Conservation (phyloP, 257 asterid genomes). For the Thymus quinquecostatus region DNA sequence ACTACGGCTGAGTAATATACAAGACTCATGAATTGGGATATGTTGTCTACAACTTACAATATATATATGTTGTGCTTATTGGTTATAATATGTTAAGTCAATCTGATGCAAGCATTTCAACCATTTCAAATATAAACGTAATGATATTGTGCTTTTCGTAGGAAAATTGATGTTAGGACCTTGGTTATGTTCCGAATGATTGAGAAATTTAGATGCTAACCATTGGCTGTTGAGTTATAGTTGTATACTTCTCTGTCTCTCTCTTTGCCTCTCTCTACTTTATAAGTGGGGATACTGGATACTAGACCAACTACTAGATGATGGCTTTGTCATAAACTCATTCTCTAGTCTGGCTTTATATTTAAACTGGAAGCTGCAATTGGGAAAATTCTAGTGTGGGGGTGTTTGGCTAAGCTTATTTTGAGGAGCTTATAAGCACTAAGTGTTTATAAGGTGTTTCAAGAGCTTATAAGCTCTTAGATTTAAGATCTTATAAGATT, state of each 20-base stretch:
- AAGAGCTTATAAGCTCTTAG: too few species aligned
- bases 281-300: neutral
- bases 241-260: neutral
- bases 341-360: neutral
- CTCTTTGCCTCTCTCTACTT: too few species aligned
- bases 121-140: neutral
- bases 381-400: too few species aligned
- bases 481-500: too few species aligned
- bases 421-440: too few species aligned
- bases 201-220: slow-evolving; percentile 7
- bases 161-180: neutral
- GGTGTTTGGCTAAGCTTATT: too few species aligned
- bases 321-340: neutral
- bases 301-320: neutral
- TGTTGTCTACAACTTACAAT: neutral
- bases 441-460: too few species aligned
- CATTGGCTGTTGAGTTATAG: neutral
- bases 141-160: neutral
- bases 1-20: neutral
- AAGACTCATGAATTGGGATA: neutral
- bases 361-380: neutral
- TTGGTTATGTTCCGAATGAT: slow-evolving; percentile 1
- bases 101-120: neutral
- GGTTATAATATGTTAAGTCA: neutral
- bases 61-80: neutral